Evolutionary conservation across 148 eudicot species (phyloP).

Genomic region (Nyssa sinensis): DNA sequence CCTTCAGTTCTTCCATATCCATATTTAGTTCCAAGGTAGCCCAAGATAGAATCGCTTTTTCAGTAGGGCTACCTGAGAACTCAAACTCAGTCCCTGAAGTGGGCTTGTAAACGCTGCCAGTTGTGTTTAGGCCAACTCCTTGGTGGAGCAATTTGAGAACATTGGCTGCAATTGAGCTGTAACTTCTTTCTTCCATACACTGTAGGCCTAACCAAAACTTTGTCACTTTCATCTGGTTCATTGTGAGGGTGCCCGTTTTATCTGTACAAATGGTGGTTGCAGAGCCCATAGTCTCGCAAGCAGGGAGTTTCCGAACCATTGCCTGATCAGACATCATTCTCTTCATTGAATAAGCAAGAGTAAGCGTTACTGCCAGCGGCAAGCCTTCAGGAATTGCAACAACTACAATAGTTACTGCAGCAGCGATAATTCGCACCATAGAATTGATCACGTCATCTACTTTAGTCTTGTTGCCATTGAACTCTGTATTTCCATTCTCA

Average conservation of each 20-base stretch:
- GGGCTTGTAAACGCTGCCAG: not conserved
- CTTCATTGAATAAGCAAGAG: conserved; percentile 9
- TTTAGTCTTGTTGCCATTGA: not conserved
- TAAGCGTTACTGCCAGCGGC: conserved; percentile 1
- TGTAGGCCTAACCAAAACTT: conserved; percentile 5
- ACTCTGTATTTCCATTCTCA: not conserved
- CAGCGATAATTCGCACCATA: not conserved
- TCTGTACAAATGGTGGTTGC: conserved; percentile 11
- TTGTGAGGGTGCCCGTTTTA: conserved; percentile 12
- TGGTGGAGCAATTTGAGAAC: not conserved
- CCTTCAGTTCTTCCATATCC: conserved; percentile 16
- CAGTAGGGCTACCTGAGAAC: conserved; percentile 23
- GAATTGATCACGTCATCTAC: not conserved
- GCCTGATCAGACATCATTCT: conserved; percentile 12
- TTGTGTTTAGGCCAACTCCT: conserved; percentile 7
- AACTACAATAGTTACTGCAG: not conserved
- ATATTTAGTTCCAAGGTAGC: conserved; percentile 12
- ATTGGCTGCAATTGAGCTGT: not conserved
- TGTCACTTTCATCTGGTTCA: conserved; percentile 14
- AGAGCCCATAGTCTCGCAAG: conserved; percentile 14
- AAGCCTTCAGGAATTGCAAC: not conserved
- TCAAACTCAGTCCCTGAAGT: conserved; percentile 4
- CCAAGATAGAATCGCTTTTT: conserved; percentile 27
- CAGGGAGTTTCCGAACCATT: conserved; percentile 16
- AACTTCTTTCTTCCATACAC: not conserved